Evolutionary conservation across 2,329 filamentous ascomycete genomes (phyloP), one percentile per base, ranked within the genome.

Genomic region (Plenodomus biglobosus): DNA sequence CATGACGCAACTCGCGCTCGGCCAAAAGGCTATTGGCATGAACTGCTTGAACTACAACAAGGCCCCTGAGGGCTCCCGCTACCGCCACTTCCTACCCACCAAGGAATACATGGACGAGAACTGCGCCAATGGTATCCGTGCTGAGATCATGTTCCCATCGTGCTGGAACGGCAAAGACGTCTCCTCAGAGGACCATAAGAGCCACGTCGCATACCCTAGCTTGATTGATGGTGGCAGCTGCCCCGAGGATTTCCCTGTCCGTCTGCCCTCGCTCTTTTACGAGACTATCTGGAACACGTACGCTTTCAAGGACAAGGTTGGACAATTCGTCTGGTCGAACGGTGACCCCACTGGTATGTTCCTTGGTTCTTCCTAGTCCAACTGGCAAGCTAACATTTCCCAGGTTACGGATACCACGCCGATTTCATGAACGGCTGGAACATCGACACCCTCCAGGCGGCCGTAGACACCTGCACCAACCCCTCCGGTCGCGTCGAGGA

Each of bases 41-140:
- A 97, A 97, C 79, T 97, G 94, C 74, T 76, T 99, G 52, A 86
- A 97, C 81, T 96, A 96, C 68, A 76, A 73, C 19, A 62, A 61
- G 16, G 48, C 72, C 0, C 77, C 87, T 2, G 91, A 96, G 71
- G 80, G 81, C 1, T 87, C 91, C 13, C 80, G 95, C 30, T 87
- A 84, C 71, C 90, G 92, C 57, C 92, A 96, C 72, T 85, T 83
- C 68, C 64, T 96, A 60, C 92, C 92, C 0, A 81, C 86, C 62
- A 95, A 95, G 79, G 73, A 74, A 0, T 95, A 83, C 67, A 78
- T 96, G 30, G 91, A 96, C 65, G 80, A 79, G 45, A 85, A 92
- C 73, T 97, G 92, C 75, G 74, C 75, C n/a, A 81, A 95, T 63
- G 92, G 92, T 49, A 85, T 89, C 44, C 83, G 86, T 44, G 79